A percentile compares a stretch with the other conserved stretches of the same genome.
Conservation (phyloP, 1,139 yeast species). For the Geotrichum citri-aurantii region DNA sequence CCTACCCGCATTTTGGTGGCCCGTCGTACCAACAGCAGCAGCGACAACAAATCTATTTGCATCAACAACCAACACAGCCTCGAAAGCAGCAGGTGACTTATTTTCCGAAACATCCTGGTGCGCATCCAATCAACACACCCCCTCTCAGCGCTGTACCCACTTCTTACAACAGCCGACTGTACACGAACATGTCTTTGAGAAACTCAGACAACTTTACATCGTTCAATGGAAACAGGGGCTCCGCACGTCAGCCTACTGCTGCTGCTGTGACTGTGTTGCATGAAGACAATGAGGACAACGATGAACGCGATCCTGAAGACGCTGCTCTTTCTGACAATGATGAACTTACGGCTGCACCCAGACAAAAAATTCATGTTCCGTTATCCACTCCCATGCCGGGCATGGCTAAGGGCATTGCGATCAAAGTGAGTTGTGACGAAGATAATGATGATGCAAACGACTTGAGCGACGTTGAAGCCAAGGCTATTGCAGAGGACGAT, state of each 20-base stretch:
- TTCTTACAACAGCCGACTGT: slow-evolving; percentile 1
- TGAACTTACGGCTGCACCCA: slow-evolving; percentile 12
- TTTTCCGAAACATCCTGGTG: neutral
- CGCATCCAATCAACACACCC: neutral
- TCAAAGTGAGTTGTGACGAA: neutral
- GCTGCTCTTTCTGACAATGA: slow-evolving; percentile 30
- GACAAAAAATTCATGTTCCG: neutral
- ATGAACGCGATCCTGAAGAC: slow-evolving; percentile 30
- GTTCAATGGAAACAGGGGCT: neutral
- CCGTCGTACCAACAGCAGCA: slow-evolving; percentile 3
- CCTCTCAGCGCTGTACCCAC: slow-evolving; percentile 12
- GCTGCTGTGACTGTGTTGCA: neutral
- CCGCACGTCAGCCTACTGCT: neutral
- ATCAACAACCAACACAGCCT: neutral
- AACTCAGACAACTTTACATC: neutral
- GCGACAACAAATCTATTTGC: neutral
- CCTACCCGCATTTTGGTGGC: neutral
- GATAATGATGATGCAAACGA: slow-evolving; percentile 18
- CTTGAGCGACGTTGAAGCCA: slow-evolving; percentile 16
- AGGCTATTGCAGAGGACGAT: slow-evolving; percentile 21
- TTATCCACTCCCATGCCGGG: neutral
- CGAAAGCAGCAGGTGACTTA: neutral
- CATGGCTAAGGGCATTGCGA: neutral
- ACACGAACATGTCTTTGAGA: slow-evolving; percentile 8
- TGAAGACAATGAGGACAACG: slow-evolving; percentile 22